Evolutionary conservation across 75 land plant species (phyloP).

Genomic region (Selaginella moellendorffii): DNA sequence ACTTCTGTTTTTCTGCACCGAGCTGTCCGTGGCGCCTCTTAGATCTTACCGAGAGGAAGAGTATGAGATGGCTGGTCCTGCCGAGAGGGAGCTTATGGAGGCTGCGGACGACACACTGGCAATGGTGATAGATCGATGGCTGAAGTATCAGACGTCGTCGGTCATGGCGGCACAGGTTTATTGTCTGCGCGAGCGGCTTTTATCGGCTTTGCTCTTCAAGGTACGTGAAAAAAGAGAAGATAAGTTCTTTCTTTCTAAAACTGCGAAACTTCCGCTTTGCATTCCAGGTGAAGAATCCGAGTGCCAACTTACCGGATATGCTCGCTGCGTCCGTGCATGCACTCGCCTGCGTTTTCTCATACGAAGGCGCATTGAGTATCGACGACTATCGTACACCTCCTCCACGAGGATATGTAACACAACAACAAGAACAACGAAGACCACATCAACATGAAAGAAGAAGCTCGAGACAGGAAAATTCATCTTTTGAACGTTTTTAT

Average conservation of each 20-base stretch:
- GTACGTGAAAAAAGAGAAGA: too few relatives aligned
- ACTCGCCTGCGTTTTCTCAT: constrained; percentile 63
- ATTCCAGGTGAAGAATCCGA: constrained; percentile 47
- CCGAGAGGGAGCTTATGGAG: constrained; percentile 36
- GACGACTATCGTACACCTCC: too few relatives aligned
- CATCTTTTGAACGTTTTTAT: too few relatives aligned
- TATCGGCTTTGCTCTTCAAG: constrained; percentile 63
- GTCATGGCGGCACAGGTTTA: constrained; percentile 82
- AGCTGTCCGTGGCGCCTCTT: constrained; percentile 71
- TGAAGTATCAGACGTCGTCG: constrained; percentile 55
- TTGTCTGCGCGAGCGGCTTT: constrained; percentile 62
- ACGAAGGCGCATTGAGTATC: constrained; percentile 33
- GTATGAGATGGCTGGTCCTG: constrained; percentile 7
- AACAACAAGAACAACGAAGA: too few relatives aligned
- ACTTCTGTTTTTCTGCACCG: constrained; percentile 57
- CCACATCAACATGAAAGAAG: too few relatives aligned
- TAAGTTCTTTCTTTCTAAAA: too few relatives aligned
- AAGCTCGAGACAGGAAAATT: too few relatives aligned
- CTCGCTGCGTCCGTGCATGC: constrained; percentile 58
- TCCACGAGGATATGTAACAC: too few relatives aligned
- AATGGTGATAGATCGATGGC: constrained; percentile 72
- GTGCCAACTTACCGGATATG: constrained; percentile 35
- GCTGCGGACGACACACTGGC: constrained; percentile 40
- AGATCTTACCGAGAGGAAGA: constrained; percentile 14
- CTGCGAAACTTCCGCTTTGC: background rate